These are phyloP conservation scores for Priceomyces carsonii DNA, from an alignment of 805 yeast genomes.

Conservation along the genomic window DNA sequence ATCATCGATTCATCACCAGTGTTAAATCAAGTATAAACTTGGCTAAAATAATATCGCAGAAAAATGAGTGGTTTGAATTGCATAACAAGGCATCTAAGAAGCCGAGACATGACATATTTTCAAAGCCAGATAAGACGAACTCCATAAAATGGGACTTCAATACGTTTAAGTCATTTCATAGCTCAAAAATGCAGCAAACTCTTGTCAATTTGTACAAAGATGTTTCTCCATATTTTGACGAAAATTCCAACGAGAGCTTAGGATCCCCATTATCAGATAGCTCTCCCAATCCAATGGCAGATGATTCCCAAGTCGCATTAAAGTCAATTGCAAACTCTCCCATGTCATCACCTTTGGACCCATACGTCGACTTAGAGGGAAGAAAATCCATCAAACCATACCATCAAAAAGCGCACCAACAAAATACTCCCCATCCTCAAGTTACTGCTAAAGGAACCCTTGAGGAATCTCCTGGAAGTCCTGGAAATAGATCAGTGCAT, in stretches of 20 bases:
- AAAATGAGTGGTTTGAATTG: slow-evolving; percentile 30
- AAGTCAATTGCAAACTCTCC: slow-evolving; percentile 6
- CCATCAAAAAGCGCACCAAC: too few species aligned
- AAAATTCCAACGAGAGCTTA: background rate
- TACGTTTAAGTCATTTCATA: slow-evolving; percentile 12
- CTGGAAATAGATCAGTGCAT: too few species aligned
- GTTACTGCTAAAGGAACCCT: background rate
- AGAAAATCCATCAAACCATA: background rate
- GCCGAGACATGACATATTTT: slow-evolving; percentile 9
- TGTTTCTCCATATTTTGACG: slow-evolving; percentile 3
- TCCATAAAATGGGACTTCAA: slow-evolving; percentile 19
- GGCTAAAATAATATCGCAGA: slow-evolving; percentile 40
- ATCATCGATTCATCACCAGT: slow-evolving; percentile 50
- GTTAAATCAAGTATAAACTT: slow-evolving; percentile 32
- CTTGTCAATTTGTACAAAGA: slow-evolving; percentile 6
- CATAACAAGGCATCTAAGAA: slow-evolving; percentile 16
- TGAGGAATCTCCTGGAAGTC: background rate
- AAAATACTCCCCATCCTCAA: too few species aligned
- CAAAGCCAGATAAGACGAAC: slow-evolving; percentile 1
- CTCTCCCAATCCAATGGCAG: slow-evolving; percentile 1
- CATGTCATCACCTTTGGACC: slow-evolving; percentile 1
- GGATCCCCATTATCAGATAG: background rate
- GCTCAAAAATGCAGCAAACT: slow-evolving; percentile 11
- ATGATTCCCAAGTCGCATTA: slow-evolving; percentile 5
- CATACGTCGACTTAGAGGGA: background rate